Conservation (phyloP, 2,329 filamentous ascomycete species). For the Ophiocordyceps camponoti-leonardi region DNA sequence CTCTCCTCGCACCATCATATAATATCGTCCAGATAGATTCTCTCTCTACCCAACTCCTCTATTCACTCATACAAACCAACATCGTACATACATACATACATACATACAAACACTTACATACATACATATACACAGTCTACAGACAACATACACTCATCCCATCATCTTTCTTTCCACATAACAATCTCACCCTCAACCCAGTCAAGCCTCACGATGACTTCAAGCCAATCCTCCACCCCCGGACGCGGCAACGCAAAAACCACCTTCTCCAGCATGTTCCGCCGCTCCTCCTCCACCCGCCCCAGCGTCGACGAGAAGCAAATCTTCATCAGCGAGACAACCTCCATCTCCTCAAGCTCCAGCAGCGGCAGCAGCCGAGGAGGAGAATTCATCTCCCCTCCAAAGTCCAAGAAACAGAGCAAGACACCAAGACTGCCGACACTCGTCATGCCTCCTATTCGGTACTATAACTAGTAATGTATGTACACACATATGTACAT, state of each 20-base stretch:
- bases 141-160: no score
- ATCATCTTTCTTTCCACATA: neutral
- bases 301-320: neutral
- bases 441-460: neutral
- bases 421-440: neutral
- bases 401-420: neutral
- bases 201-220: neutral
- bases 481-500: no score
- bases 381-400: neutral
- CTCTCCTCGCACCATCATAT: neutral
- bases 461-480: neutral
- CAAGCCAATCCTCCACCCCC: neutral
- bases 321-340: neutral
- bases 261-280: neutral
- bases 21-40: neutral
- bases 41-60: no score
- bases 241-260: neutral
- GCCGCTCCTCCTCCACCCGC: neutral
- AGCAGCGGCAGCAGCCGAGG: neutral
- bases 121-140: no score
- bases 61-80: no score
- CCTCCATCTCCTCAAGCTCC: neutral
- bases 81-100: no score
- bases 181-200: neutral
- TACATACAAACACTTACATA: no score